These are phyloP conservation scores for Thecamonas trahens DNA, from an alignment of 78 protist genomes.

Conservation along the genomic window DNA sequence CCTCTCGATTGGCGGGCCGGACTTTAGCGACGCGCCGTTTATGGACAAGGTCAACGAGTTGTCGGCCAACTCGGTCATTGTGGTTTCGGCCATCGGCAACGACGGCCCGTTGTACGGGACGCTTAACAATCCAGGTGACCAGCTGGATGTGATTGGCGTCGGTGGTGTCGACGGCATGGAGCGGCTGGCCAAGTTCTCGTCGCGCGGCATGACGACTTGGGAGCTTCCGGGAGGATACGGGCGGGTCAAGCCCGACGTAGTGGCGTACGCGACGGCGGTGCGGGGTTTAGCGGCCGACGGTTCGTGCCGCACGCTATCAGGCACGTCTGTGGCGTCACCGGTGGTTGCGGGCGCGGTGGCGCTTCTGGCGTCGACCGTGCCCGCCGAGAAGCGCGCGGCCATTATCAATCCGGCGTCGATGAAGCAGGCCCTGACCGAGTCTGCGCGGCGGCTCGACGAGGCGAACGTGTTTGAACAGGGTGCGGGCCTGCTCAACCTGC, in stretches of 20 bases:
- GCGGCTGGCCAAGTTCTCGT: conserved; percentile 40
- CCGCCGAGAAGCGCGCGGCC: background rate
- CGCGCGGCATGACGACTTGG: conserved; percentile 89
- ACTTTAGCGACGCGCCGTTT: conserved; percentile 85
- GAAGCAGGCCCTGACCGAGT: conserved; percentile 61
- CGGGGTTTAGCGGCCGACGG: conserved; percentile 11
- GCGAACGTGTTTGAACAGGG: conserved; percentile 78
- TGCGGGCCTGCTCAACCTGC: conserved; percentile 45
- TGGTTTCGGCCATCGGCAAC: conserved; percentile 91
- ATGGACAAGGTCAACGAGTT: conserved; percentile 90
- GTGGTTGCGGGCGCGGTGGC: conserved; percentile 85
- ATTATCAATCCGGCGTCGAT: conserved; percentile 57
- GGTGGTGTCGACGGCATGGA: conserved; percentile 57
- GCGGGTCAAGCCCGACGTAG: conserved; percentile 89
- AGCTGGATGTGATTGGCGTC: conserved; percentile 91
- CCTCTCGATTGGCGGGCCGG: conserved; percentile 92
- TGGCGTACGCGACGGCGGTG: conserved; percentile 57
- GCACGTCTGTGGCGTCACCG: conserved; percentile 89
- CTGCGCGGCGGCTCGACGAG: conserved; percentile 11
- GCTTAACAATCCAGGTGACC: conserved; percentile 91
- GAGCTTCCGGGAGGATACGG: conserved; percentile 92
- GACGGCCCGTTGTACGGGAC: conserved; percentile 95
- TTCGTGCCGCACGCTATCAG: conserved; percentile 64
- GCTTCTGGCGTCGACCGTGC: conserved; percentile 10
- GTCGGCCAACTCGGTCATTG: conserved; percentile 66